These are phyloP conservation scores for Dentipellis sp. DNA, from an alignment of 768 basidiomycete species.

Conservation along the genomic window DNA sequence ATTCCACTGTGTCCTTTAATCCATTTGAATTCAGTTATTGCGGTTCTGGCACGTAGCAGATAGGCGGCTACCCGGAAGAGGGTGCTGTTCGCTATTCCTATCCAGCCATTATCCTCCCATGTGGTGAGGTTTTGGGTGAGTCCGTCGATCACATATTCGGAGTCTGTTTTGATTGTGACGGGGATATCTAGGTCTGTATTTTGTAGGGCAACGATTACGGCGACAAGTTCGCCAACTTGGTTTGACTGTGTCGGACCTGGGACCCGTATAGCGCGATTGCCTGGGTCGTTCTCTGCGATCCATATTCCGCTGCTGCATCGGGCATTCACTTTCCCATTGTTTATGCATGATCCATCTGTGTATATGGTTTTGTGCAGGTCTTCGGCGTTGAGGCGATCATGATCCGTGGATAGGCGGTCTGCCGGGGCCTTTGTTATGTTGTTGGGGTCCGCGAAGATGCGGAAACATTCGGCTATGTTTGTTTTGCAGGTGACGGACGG, in stretches of 20 bases:
- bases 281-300: background rate
- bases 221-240: constrained; percentile 14
- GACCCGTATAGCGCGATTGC: background rate
- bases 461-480: background rate
- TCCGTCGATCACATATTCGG: constrained; percentile 15
- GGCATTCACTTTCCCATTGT: constrained; percentile 15
- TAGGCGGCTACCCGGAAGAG: background rate
- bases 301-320: constrained; percentile 14
- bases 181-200: background rate
- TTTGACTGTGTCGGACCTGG: background rate
- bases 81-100: background rate
- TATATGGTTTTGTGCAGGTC: constrained; percentile 7
- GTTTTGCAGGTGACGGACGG: background rate
- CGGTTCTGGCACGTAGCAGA: background rate
- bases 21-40: constrained; percentile 7
- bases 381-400: no score
- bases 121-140: constrained; percentile 13
- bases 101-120: constrained; percentile 6
- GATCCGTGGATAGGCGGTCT: background rate
- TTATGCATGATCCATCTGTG: constrained; percentile 20
- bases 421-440: background rate
- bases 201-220: constrained; percentile 3
- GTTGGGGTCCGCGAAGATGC: background rate
- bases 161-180: constrained; percentile 18
- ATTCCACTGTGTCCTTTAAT: constrained; percentile 10